Evolutionary conservation across 2,329 filamentous ascomycete genomes (phyloP).

Genomic region (Venturia asperata): DNA sequence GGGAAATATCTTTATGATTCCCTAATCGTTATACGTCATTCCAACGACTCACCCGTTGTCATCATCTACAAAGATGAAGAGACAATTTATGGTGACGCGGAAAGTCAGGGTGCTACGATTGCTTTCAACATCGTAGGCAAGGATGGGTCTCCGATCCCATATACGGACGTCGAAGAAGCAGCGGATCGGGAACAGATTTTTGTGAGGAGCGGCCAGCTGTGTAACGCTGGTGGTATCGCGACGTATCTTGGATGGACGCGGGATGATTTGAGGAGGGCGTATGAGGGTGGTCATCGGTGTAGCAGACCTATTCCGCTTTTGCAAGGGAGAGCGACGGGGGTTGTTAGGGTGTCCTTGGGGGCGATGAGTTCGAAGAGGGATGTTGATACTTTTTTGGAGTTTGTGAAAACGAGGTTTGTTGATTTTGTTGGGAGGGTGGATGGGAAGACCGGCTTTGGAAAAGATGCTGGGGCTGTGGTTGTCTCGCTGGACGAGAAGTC

Average conservation of each 20-base stretch:
- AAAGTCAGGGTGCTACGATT: slow-evolving; percentile 53
- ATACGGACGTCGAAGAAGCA: slow-evolving; percentile 51
- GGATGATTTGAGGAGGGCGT: slow-evolving; percentile 49
- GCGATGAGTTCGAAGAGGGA: slow-evolving; percentile 54
- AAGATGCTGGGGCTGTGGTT: background rate
- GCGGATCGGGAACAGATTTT: slow-evolving; percentile 52
- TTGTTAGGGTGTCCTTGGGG: slow-evolving; percentile 54
- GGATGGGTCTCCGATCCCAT: slow-evolving; percentile 49
- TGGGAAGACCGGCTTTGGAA: background rate
- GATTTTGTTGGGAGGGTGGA: background rate
- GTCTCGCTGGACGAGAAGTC: background rate
- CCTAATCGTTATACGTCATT: slow-evolving; percentile 44
- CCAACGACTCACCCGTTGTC: slow-evolving; percentile 46
- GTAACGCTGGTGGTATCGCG: slow-evolving; percentile 48
- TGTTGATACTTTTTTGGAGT: slow-evolving; percentile 44
- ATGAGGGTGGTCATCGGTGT: slow-evolving; percentile 52
- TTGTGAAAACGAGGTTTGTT: slow-evolving; percentile 29
- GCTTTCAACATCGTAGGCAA: slow-evolving; percentile 55
- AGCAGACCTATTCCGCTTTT: slow-evolving; percentile 48
- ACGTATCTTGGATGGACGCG: slow-evolving; percentile 44
- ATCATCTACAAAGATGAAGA: slow-evolving; percentile 49
- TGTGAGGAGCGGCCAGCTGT: slow-evolving; percentile 52
- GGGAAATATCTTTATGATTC: slow-evolving; percentile 43
- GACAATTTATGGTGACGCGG: slow-evolving; percentile 44
- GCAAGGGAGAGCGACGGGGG: slow-evolving; percentile 50